Percentiles rank a stretch among this genome's conserved stretches.
phyloP scores from a whole-genome alignment of 2,329 filamentous ascomycete genomes.

The Epichloe sibirici region DNA sequence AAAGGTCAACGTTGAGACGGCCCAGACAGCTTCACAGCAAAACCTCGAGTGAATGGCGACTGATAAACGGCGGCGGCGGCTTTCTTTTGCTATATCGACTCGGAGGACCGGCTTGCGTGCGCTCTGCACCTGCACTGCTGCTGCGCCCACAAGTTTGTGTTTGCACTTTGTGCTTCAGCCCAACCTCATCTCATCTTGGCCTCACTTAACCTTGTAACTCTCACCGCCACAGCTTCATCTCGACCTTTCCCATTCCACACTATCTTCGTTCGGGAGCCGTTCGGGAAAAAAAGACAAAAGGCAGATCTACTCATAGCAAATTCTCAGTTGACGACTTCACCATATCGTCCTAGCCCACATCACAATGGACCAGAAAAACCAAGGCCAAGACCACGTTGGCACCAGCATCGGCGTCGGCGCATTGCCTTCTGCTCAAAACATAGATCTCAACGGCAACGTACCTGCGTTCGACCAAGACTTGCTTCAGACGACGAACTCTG shows the following conservation, averaged over 20 bases:
- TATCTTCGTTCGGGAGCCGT: too few relatives aligned
- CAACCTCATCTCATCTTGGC: neutral
- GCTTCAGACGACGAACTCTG: conserved; percentile 1
- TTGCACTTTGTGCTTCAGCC: neutral
- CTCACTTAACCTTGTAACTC: neutral
- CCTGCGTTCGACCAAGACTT: conserved; percentile 4
- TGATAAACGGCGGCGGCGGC: too few relatives aligned
- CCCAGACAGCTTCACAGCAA: too few relatives aligned
- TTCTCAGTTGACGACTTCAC: neutral
- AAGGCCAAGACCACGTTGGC: conserved; percentile 2
- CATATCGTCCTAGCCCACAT: too few relatives aligned
- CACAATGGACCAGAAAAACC: conserved; percentile 6
- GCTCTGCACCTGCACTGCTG: too few relatives aligned
- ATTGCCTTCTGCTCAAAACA: neutral
- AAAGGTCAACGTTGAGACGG: too few relatives aligned
- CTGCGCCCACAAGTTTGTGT: too few relatives aligned
- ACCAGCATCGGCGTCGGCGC: neutral
- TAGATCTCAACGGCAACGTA: conserved; percentile 3
- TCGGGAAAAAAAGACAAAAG: too few relatives aligned
- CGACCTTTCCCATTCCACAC: neutral
- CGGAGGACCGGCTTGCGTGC: too few relatives aligned
- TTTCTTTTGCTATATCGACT: too few relatives aligned
- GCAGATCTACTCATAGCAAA: neutral
- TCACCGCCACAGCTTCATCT: neutral
- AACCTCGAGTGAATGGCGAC: too few relatives aligned